phyloP scores from a whole-genome alignment of 768 basidiomycete genomes.

The Pleurotus pulmonarius region DNA sequence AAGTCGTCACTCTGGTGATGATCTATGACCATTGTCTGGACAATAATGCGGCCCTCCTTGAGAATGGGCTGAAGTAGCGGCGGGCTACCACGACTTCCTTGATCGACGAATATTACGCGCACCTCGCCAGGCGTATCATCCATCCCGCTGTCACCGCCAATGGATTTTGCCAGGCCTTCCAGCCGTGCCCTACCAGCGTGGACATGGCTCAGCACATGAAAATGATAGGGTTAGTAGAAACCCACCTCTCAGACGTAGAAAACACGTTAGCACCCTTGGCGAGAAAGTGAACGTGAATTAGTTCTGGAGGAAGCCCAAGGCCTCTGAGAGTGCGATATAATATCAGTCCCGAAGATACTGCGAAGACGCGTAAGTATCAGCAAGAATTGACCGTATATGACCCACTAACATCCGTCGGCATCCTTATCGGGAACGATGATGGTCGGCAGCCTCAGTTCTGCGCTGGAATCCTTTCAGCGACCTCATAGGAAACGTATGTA shows the following conservation, averaged over 20 bases:
- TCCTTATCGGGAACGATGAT: conserved; percentile 1
- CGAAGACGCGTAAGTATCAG: no score
- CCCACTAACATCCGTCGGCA: neutral
- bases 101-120: neutral
- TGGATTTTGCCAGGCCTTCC: neutral
- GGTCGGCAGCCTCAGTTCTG: neutral
- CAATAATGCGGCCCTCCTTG: neutral
- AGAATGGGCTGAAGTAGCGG: neutral
- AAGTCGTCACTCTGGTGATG: conserved; percentile 2
- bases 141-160: neutral
- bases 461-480: neutral
- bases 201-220: neutral
- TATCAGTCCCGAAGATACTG: neutral
- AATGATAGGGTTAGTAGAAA: no score
- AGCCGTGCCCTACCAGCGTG: neutral
- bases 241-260: neutral
- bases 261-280: neutral
- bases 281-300: neutral
- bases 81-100: neutral
- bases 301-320: neutral
- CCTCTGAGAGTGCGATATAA: neutral
- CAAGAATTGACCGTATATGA: neutral
- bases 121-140: neutral
- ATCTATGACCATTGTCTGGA: neutral
- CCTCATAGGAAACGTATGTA: neutral